Base-by-base conservation (phyloP, 306 rosid genomes). In the Sphenostylis stenocarpa region DNA sequence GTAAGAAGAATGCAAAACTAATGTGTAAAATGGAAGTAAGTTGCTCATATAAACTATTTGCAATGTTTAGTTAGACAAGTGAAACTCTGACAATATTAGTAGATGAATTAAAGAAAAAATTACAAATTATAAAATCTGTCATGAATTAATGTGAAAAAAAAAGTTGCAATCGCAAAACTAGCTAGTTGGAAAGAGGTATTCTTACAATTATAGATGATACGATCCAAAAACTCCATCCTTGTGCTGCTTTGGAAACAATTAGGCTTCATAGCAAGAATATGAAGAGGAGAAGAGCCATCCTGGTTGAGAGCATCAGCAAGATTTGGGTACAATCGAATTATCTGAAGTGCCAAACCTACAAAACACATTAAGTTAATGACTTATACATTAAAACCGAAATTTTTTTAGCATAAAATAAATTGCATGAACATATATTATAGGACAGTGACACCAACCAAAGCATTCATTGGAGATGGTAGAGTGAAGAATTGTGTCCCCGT, bases 291-390 rank as follows among this genome's bases (percentile, higher is more conserved):
- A 9, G 19, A 48, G 0, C 84, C 84, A 19, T 75, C 61, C 31
- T 69, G 67, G 29, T 81, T 75, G 6, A 28, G 14, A 19, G 23
- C 52, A 21, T 38, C 60, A 28, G 43, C 60, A 17, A 81, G 77
- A 23, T 75, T 20, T 12, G 77, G 73, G 28, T 58, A 75, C 17
- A 41, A 48, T 6, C 28, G 38, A 21, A 69, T 26, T 55, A 79
- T 74, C 69, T 66, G 49, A 44, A 31, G 33, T 55, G 84, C 90
- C 67, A 88, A 70, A 38, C 69, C 86, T 80, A 77, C 67, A 62
- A 77, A 86, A 82, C n/a, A 81, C 83, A 88, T 80, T 75, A 78
- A 41, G 47, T 3, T 11, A 33, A 47, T 11, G 10, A 3, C 33
- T 17, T 61, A 74, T 44, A 38, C 1, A 20, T 57, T 14, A 81